Evolutionary conservation across 176 grass and related monocot species (phyloP).

Genomic region (Ananas comosus): DNA sequence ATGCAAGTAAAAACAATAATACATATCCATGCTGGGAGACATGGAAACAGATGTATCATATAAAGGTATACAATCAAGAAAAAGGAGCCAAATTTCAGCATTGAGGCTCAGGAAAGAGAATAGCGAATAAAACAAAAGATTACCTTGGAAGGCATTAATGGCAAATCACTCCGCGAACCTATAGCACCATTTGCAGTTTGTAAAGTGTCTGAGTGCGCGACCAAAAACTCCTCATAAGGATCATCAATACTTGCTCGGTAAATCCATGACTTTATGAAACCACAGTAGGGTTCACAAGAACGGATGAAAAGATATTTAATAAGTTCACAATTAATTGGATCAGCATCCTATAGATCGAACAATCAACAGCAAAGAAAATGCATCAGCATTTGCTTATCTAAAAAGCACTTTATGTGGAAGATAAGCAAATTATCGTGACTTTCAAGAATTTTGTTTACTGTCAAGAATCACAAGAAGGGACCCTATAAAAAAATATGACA

Average conservation of each 20-base stretch:
- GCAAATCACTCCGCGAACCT: conserved; percentile 22
- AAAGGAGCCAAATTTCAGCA: conserved; percentile 1
- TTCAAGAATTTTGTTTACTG: too few species aligned
- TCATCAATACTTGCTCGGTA: conserved; percentile 65
- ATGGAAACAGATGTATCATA: background rate
- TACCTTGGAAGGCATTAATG: conserved; percentile 56
- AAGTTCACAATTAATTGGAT: conserved; percentile 74
- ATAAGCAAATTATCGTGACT: conserved; percentile 9
- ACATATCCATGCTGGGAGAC: background rate
- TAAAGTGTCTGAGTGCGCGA: conserved; percentile 29
- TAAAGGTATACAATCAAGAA: background rate
- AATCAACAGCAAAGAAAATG: conserved; percentile 23
- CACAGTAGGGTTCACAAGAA: conserved; percentile 79
- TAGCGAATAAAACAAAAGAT: conserved; percentile 24
- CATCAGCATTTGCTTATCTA: conserved; percentile 10
- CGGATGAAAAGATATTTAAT: conserved; percentile 76
- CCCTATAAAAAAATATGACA: background rate
- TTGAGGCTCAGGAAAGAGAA: conserved; percentile 4
- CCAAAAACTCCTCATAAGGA: conserved; percentile 84
- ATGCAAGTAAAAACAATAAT: background rate
- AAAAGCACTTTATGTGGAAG: conserved; percentile 15
- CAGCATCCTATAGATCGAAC: conserved; percentile 56
- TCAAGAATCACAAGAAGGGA: background rate
- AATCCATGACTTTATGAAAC: conserved; percentile 96
- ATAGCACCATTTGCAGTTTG: conserved; percentile 24